Base-by-base conservation (phyloP, 495 filamentous ascomycete genomes). In the Cercophora scortea region DNA sequence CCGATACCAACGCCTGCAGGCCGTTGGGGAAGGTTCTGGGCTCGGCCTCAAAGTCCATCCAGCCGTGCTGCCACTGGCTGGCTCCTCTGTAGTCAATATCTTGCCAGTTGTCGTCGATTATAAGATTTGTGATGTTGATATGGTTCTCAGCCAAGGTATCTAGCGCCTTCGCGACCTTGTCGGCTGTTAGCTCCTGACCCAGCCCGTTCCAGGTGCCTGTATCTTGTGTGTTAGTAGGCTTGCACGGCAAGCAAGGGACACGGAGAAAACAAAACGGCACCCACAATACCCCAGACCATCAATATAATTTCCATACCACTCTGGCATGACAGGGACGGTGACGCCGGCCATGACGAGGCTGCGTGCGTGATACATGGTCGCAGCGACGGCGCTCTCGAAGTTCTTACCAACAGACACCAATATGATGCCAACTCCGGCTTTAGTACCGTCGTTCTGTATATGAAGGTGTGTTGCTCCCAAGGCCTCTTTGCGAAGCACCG, bases 51-150 rank as follows among this genome's bases (percentile, higher is more conserved):
- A 98, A 98, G 66, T 66, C 79, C 57, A 69, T 76, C 80, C 72
- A 79, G 9, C 74, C 70, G 51, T 86, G 74, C 34, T 79, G 72
- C 51, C 70, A 74, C 57, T 78, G 69, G 36, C 66, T 57, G 6
- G 68, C 50, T 2, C 71, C 76, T 51, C 56, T 47, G 43, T 75
- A 73, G 60, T 82, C 77, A 32, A 95, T 73, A 16, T 85, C 79
- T 67, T 98, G 93, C 93, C 93, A 98, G 60, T 95, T 95, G 62
- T 98, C 93, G 58, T 97, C 92, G 49, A 96, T 93, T 52, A 96
- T 95, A 1, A 97, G 69, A 54, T 82, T 90, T 4, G 82, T 81
- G 40, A 96, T 79, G 10, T 83, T 80, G 57, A 98, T 87, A 1
- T 82, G 81, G 47, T 87, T 77, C 16, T 82, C 69, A 33, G 85